Conservation (phyloP, 2,329 filamentous ascomycete genomes). For the Ilyonectria destructans region DNA sequence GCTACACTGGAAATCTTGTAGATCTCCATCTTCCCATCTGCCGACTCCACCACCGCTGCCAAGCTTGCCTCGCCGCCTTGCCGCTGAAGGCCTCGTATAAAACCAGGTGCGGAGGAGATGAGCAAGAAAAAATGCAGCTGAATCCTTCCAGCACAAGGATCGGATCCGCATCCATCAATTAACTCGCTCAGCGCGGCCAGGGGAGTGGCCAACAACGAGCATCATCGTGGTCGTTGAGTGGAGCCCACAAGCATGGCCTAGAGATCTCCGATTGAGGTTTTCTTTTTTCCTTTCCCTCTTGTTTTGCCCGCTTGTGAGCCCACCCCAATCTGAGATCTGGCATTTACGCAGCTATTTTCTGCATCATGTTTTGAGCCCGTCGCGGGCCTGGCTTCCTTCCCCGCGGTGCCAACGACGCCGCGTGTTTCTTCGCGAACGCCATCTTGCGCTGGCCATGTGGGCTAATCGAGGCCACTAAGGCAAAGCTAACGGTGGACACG, state of each 20-base stretch:
- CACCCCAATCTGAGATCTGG: background rate
- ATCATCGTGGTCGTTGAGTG: background rate
- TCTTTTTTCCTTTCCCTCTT: background rate
- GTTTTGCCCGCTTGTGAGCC: background rate
- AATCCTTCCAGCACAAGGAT: conserved; percentile 11
- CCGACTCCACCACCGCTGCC: background rate
- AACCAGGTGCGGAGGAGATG: background rate
- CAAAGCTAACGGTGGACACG: background rate
- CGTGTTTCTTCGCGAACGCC: conserved; percentile 20
- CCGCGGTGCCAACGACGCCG: conserved; percentile 1
- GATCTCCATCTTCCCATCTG: background rate
- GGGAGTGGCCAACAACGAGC: background rate
- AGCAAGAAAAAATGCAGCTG: background rate
- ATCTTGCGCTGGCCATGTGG: conserved; percentile 22
- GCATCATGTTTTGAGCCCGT: background rate
- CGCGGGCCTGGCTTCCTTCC: conserved; percentile 1
- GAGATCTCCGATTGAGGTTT: background rate
- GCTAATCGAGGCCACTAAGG: conserved; percentile 14
- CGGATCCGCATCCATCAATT: background rate
- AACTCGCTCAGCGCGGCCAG: background rate
- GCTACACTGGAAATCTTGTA: background rate
- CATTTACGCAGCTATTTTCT: background rate
- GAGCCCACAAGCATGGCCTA: background rate
- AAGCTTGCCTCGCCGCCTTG: background rate
- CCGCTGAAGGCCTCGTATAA: background rate